Evolutionary conservation across 2,329 filamentous ascomycete species (phyloP), one percentile per base, ranked within the genome.

Genomic region (Chaetomiaceae sp.): DNA sequence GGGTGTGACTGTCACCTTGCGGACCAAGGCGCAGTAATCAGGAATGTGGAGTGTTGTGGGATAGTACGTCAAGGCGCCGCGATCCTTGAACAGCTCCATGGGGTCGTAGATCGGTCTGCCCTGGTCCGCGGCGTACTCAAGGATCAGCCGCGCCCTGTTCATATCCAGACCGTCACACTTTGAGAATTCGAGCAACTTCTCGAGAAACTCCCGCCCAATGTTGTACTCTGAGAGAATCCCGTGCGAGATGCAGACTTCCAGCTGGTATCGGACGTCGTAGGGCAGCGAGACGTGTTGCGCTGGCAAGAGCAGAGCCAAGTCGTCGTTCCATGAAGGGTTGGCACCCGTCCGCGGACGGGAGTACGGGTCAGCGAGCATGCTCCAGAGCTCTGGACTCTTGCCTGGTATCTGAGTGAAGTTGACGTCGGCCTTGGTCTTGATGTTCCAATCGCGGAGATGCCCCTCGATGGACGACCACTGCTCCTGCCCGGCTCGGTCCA

Each of bases 231-330:
- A 86, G 12, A 99, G 72, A 22, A 83, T 76, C 0, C 85, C 84
- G 25, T 87, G 82, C 0, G 91, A 95, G n/a, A 97, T 78, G 66
- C 92, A 97, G 0, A 90, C 91, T 68, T 99, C 92, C 0, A 99
- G 79, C 66, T 96, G 91, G 65, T 97, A 99, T 15, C 89, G 81
- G 1, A 96, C 81, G 1, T 83, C 72, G 57, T 91, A 96, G 0
- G 81, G 72, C 4, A 92, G 74, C 51, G 70, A 60, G 27, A 74
- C 62, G 25, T 70, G 69, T 22, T 73, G 58, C 2, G 74, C 67
- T 20, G 63, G 55, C 59, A 61, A 52, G 51, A 75, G 59, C 48
- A 73, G 52, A 38, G 66, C 55, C 31, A 69, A 53, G 55, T 66
- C 60, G 3, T 55, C 36, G 20, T 59, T 57, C 40, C 51, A 58